Evolutionary conservation across 2,329 filamentous ascomycete species (phyloP).

Genomic region (Aspergillus quadricinctus): DNA sequence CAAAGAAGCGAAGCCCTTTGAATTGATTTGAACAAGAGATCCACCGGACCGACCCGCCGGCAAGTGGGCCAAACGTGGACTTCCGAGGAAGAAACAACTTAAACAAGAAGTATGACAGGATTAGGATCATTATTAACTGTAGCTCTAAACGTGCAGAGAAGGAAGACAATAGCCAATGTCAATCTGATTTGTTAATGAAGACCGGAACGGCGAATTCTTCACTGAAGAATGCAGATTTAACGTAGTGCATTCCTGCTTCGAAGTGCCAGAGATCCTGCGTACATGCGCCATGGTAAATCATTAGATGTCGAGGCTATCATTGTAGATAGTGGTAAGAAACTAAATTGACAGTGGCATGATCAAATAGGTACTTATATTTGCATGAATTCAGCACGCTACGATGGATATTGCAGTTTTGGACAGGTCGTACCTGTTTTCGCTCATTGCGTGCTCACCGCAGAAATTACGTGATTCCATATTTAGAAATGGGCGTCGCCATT

Average conservation of each 20-base stretch:
- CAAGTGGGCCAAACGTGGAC: background rate
- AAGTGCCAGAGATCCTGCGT: background rate
- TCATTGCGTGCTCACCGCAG: background rate
- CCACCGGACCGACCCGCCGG: background rate
- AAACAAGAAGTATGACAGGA: background rate
- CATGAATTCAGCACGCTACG: background rate
- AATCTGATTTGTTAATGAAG: background rate
- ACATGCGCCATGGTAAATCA: background rate
- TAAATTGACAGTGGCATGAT: background rate
- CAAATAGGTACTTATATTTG: background rate
- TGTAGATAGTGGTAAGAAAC: background rate
- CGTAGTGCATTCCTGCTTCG: background rate
- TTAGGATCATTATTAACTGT: background rate
- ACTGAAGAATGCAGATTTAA: background rate
- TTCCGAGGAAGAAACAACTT: background rate
- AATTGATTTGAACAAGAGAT: background rate
- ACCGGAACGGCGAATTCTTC: no score
- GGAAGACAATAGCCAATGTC: background rate
- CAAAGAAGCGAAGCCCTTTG: background rate
- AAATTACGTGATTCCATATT: background rate
- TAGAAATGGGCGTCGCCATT: background rate
- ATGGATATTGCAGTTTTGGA: background rate
- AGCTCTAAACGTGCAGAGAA: background rate
- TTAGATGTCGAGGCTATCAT: background rate
- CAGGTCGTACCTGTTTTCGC: background rate